Percentiles rank a stretch among this genome's conserved stretches.
phyloP scores from a whole-genome alignment of 2,329 filamentous ascomycete species.

The Remersonia thermophila region DNA sequence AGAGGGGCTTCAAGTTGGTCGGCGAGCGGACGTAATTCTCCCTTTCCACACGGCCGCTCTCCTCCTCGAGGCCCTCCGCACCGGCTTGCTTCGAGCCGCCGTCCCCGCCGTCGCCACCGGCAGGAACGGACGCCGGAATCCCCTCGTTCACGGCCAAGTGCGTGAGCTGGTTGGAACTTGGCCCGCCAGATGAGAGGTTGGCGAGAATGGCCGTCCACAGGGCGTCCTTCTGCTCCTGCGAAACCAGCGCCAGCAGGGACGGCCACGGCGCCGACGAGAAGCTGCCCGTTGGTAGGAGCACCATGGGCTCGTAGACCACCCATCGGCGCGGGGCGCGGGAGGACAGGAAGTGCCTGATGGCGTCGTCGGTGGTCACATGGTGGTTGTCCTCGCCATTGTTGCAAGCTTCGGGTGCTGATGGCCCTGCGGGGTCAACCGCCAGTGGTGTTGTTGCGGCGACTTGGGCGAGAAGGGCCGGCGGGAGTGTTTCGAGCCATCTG shows the following conservation, averaged over 20 bases:
- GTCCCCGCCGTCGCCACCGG: slow-evolving; percentile 4
- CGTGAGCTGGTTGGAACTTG: slow-evolving; percentile 30
- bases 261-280: slow-evolving; percentile 35
- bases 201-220: slow-evolving; percentile 40
- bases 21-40: slow-evolving; percentile 64
- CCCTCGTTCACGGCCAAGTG: slow-evolving; percentile 50
- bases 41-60: slow-evolving; percentile 2
- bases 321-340: slow-evolving; percentile 42
- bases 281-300: slow-evolving; percentile 46
- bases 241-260: slow-evolving; percentile 21
- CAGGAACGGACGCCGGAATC: slow-evolving; percentile 36
- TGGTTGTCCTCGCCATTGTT: slow-evolving; percentile 1
- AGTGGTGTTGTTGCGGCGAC: too few relatives aligned
- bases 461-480: slow-evolving; percentile 7
- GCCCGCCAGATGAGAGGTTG: slow-evolving; percentile 29
- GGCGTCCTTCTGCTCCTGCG: slow-evolving; percentile 15
- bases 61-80: too few relatives aligned
- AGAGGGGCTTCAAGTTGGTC: slow-evolving; percentile 52
- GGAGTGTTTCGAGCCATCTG: slow-evolving; percentile 23
- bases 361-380: neutral
- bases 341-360: slow-evolving; percentile 22
- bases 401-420: too few relatives aligned
- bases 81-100: neutral
- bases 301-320: slow-evolving; percentile 49
- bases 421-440: too few relatives aligned